These are phyloP conservation scores for Tarenaya hassleriana DNA, from an alignment of 345 rosid genomes.

Conservation along the genomic window DNA sequence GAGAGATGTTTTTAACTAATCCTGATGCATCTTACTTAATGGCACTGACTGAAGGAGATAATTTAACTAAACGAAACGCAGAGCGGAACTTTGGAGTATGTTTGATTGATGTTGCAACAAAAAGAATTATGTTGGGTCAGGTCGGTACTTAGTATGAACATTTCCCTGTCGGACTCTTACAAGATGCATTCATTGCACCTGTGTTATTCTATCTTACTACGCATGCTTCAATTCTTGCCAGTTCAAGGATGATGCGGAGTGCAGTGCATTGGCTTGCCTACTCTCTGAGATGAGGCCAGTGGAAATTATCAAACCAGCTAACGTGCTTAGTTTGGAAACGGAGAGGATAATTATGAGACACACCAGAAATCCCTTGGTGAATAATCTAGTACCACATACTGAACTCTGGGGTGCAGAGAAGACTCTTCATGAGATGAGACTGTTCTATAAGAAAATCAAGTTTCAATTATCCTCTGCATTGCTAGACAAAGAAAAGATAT, in stretches of 20 bases:
- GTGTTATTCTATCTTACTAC: slow-evolving; percentile 14
- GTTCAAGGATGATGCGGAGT: slow-evolving; percentile 80
- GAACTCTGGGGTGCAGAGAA: slow-evolving; percentile 92
- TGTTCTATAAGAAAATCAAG: slow-evolving; percentile 37
- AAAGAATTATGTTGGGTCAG: slow-evolving; percentile 82
- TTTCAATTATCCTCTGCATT: slow-evolving; percentile 36
- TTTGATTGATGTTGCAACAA: slow-evolving; percentile 82
- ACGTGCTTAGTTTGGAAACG: slow-evolving; percentile 58
- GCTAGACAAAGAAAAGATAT: slow-evolving; percentile 29
- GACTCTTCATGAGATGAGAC: slow-evolving; percentile 57
- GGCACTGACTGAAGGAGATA: slow-evolving; percentile 66
- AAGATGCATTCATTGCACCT: slow-evolving; percentile 5
- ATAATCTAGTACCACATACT: slow-evolving; percentile 60
- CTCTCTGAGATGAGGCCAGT: slow-evolving; percentile 88
- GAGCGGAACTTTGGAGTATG: slow-evolving; percentile 68
- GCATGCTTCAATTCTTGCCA: slow-evolving; percentile 28
- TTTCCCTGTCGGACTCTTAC: slow-evolving; percentile 10
- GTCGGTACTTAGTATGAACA: slow-evolving; percentile 31
- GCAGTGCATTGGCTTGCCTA: slow-evolving; percentile 66
- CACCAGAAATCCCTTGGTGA: slow-evolving; percentile 81
- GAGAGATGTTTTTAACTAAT: slow-evolving; percentile 72
- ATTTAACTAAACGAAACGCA: slow-evolving; percentile 27
- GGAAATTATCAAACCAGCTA: slow-evolving; percentile 85
- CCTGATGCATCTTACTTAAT: slow-evolving; percentile 88
- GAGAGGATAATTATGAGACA: slow-evolving; percentile 71